Base-by-base conservation (phyloP, 2,329 filamentous ascomycete genomes). In the Cladosporium sp. region DNA sequence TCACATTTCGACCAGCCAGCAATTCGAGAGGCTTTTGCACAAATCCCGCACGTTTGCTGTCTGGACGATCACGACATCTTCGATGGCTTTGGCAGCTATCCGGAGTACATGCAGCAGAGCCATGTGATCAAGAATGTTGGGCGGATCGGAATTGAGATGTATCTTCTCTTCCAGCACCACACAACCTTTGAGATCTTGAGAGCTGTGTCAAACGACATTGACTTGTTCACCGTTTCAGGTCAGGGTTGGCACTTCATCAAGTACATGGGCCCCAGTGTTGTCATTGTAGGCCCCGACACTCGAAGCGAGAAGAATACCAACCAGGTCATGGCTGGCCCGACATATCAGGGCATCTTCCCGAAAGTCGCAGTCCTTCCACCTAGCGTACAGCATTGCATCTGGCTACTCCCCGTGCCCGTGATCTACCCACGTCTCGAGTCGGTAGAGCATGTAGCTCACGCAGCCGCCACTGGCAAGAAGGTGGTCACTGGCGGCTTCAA, bases 101-200 rank as follows among this genome's bases (percentile, higher is more conserved):
- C 95, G 0, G 93, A 97, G 68, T 96, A 98, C 76, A 98, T 99
- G 94, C 95, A 99, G 76, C 91, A 91, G 70, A 97, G 93, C 21
- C 90, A 96, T 69, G 93, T 98, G 81, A 98, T 99, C 83, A 97
- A 96, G 80, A 98, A 98, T 75, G 96, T 98, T 74, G 95, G 95
- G 26, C 88, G 95, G 43, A 89, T 99, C 67, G 95, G 93, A 25
- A 93, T 96, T 64, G 93, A 98, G 71, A 97, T 97, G 93, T 99
- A 98, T 76, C 85, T 99, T 39, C 86, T 99, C 8, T 99, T 99
- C 84, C 95, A 99, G 76, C 95, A 99, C 75, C 95, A 99, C 77
- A 98, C 95, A 0, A 98, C 94, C 0, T 84, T 96, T 3, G 95
- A 98, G 75, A 91, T 98, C 49, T 86, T 99, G 65, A 91, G 93